These are phyloP conservation scores for Blastobotrys buckinghamii DNA, from an alignment of 1,139 yeast species.

Conservation along the genomic window DNA sequence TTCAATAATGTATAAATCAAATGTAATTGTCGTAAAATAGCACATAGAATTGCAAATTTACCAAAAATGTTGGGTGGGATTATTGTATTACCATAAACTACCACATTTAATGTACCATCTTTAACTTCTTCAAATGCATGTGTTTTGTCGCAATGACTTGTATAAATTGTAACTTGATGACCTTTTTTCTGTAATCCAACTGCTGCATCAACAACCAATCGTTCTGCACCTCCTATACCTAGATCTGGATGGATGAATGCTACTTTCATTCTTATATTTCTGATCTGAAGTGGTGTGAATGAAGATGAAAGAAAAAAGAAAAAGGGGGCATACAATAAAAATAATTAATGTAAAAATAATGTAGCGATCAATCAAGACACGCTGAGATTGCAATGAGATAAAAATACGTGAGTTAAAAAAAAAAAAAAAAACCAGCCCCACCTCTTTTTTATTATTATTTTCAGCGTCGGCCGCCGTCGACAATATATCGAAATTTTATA, in stretches of 20 bases:
- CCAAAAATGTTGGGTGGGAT: conserved; percentile 67
- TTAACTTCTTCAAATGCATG: conserved; percentile 92
- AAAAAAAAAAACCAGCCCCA: too few species aligned
- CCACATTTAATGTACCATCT: conserved; percentile 48
- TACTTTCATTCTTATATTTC: conserved; percentile 39
- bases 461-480: too few species aligned
- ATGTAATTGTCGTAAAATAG: conserved; percentile 75
- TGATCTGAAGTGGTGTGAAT: not conserved
- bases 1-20: conserved; percentile 47
- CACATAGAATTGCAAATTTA: conserved; percentile 71
- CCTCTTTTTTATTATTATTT: too few species aligned
- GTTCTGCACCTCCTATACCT: conserved; percentile 96
- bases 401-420: too few species aligned
- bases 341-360: too few species aligned
- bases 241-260: conserved; percentile 95
- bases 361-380: too few species aligned
- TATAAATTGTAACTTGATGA: conserved; percentile 62
- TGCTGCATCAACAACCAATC: conserved; percentile 93
- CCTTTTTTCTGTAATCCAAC: conserved; percentile 70
- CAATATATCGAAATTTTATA: too few species aligned
- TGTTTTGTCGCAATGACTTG: conserved; percentile 79
- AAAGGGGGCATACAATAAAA: too few species aligned
- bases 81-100: conserved; percentile 68
- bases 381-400: too few species aligned
- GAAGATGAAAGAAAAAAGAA: not conserved